Evolutionary conservation across 1,284 basidiomycete genomes (phyloP).

Genomic region (Heterobasidion parviporum): DNA sequence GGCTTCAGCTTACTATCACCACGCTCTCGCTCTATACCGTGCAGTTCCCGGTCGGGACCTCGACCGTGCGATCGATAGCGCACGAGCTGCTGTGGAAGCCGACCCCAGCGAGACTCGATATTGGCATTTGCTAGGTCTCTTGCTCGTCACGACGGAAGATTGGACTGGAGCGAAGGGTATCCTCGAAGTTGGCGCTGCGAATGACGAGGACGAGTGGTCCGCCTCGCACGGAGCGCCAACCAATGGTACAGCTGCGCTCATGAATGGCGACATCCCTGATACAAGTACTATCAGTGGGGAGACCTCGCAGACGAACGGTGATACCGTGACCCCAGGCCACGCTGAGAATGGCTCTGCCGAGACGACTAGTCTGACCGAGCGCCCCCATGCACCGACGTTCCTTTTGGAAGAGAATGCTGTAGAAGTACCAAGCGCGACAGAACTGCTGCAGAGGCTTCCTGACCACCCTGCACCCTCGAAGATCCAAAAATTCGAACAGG

Average conservation of each 20-base stretch:
- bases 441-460: constrained; percentile 43
- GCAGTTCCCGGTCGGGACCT: constrained; percentile 60
- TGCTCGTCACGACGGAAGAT: constrained; percentile 75
- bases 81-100: constrained; percentile 71
- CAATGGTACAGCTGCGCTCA: neutral
- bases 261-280: constrained; percentile 3
- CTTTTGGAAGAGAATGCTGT: constrained; percentile 29
- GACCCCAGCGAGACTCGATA: constrained; percentile 68
- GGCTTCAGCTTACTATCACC: constrained; percentile 68
- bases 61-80: constrained; percentile 57
- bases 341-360: constrained; percentile 2
- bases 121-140: constrained; percentile 88
- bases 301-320: neutral
- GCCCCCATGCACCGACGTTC: neutral
- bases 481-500: constrained; percentile 67
- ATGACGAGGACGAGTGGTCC: constrained; percentile 37
- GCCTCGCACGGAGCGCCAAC: constrained; percentile 11
- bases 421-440: constrained; percentile 36
- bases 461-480: constrained; percentile 46
- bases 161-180: constrained; percentile 77
- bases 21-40: constrained; percentile 71
- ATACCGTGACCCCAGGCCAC: neutral
- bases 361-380: neutral
- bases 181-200: constrained; percentile 59
- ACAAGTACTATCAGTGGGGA: constrained; percentile 3